Conservation (phyloP, 352 stramenopile genomes). For the Phytophthora colocasiae region DNA sequence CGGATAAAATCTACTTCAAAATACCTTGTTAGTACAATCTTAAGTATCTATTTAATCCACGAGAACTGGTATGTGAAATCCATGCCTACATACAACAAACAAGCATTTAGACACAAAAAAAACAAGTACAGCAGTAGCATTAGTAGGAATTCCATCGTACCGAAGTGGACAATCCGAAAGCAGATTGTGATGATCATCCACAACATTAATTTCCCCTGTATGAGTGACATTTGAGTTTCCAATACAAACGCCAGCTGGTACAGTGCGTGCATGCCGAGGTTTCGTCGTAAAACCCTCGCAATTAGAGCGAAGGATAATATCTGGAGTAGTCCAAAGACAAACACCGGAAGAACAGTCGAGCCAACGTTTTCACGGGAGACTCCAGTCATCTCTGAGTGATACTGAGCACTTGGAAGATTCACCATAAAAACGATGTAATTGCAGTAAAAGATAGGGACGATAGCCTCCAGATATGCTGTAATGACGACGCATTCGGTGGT, state of each 20-base stretch:
- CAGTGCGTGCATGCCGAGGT: slow-evolving; percentile 14
- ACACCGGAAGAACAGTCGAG: slow-evolving; percentile 7
- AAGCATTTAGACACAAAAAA: not conserved
- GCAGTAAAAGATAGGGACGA: slow-evolving; percentile 39
- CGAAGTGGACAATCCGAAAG: slow-evolving; percentile 17
- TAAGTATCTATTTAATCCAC: not conserved
- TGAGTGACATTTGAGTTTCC: slow-evolving; percentile 20
- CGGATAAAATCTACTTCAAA: not conserved
- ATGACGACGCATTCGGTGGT: slow-evolving; percentile 30
- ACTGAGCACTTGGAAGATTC: slow-evolving; percentile 21
- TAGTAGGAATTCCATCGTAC: not conserved
- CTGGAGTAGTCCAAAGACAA: slow-evolving; percentile 26
- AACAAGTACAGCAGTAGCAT: not conserved
- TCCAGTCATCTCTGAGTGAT: slow-evolving; percentile 7
- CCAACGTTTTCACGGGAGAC: slow-evolving; percentile 1
- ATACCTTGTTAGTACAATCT: too few relatives aligned
- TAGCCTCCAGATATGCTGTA: slow-evolving; percentile 37
- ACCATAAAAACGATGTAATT: slow-evolving; percentile 22
- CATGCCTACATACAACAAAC: slow-evolving; percentile 2
- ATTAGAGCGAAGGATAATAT: slow-evolving; percentile 25
- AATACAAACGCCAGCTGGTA: slow-evolving; percentile 41
- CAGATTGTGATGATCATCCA: slow-evolving; percentile 11
- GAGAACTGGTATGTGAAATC: slow-evolving; percentile 16
- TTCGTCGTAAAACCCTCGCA: slow-evolving; percentile 10
- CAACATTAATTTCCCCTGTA: slow-evolving; percentile 12